phyloP scores from a whole-genome alignment of 306 rosid species.

The Casuarina equisetifolia region DNA sequence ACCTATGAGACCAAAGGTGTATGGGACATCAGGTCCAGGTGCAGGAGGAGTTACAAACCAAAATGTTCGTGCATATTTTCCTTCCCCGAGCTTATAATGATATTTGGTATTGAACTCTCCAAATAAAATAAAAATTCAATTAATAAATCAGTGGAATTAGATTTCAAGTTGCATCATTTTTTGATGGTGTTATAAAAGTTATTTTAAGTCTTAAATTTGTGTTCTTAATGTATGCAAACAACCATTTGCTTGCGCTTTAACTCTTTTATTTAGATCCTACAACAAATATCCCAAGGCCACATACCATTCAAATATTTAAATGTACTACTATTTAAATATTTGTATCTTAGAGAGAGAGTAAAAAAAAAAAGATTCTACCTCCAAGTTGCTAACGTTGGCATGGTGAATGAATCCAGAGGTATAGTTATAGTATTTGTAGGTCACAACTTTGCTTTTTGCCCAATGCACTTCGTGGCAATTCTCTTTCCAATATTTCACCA shows the following conservation, averaged over 20 bases:
- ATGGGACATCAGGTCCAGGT: slow-evolving; percentile 68
- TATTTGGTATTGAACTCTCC: slow-evolving; percentile 63
- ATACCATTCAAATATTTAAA: no score
- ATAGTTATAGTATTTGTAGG: slow-evolving; percentile 67
- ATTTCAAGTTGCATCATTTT: not conserved
- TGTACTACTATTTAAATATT: no score
- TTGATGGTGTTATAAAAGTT: no score
- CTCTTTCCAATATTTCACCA: slow-evolving; percentile 68
- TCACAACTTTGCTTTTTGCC: slow-evolving; percentile 44
- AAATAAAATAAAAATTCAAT: not conserved
- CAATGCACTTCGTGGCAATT: slow-evolving; percentile 29
- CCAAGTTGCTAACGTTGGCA: slow-evolving; percentile 47
- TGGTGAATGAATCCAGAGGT: slow-evolving; percentile 89
- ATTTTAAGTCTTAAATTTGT: no score
- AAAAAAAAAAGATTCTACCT: slow-evolving; percentile 41
- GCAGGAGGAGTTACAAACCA: slow-evolving; percentile 70
- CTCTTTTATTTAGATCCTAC: no score
- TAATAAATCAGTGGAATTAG: not conserved
- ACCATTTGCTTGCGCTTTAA: no score
- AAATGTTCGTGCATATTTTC: slow-evolving; percentile 45
- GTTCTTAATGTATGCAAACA: no score
- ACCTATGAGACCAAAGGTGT: slow-evolving; percentile 76
- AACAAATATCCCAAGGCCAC: no score
- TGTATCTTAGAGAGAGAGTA: not conserved
- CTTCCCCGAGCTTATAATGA: slow-evolving; percentile 61